A percentile compares a stretch with the other conserved stretches of the same genome.
phyloP scores from a whole-genome alignment of 2,329 filamentous ascomycete genomes.

The Penicillium rolfsii region DNA sequence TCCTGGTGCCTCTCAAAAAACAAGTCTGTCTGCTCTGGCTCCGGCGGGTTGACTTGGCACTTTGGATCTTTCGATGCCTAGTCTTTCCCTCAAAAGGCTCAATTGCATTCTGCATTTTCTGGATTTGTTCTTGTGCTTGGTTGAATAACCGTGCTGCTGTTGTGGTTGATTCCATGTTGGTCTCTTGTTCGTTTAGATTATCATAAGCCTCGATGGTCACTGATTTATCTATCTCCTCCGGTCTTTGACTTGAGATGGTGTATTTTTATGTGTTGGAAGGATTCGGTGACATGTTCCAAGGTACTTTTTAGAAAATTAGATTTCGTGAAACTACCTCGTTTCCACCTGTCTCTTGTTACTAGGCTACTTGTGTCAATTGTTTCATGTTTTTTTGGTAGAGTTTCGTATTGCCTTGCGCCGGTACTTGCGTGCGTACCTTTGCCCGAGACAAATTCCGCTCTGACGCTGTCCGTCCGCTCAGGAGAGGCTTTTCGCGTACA shows the following conservation, averaged over 20 bases:
- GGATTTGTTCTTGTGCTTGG: background rate
- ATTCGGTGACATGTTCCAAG: background rate
- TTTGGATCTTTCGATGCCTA: background rate
- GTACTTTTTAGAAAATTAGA: background rate
- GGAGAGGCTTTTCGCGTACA: background rate
- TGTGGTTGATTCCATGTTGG: background rate
- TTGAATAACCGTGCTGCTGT: background rate
- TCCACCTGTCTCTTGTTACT: background rate
- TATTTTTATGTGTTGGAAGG: background rate
- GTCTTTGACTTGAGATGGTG: background rate
- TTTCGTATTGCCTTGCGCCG: background rate
- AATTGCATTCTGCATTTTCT: constrained; percentile 3
- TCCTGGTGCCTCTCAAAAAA: background rate
- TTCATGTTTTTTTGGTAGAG: background rate
- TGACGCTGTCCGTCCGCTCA: background rate
- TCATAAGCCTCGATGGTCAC: constrained; percentile 3
- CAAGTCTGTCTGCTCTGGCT: background rate
- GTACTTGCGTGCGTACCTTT: background rate
- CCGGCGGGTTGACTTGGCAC: background rate
- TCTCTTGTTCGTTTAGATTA: constrained; percentile 1
- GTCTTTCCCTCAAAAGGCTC: background rate
- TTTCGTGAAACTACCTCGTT: background rate
- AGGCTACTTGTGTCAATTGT: background rate
- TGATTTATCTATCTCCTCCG: background rate
- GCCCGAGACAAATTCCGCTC: background rate